Percentiles rank a stretch among this genome's conserved stretches.
Conservation (phyloP, 1,284 basidiomycete species). For the Cutaneotrichosporon spelunceum region DNA sequence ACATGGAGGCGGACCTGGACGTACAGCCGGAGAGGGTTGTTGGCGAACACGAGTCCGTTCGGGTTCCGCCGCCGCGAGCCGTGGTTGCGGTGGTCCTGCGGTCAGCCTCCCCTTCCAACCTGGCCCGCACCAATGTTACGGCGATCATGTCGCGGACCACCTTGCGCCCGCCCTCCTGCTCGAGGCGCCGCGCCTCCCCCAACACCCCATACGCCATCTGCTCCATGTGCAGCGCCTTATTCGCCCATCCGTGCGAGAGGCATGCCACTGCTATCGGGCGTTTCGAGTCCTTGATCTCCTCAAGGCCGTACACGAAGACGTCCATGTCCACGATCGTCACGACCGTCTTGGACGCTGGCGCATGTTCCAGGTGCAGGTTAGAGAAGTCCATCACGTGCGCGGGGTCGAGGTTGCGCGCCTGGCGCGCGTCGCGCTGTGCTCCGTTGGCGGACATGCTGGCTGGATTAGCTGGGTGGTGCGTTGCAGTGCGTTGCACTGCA, state of each 20-base stretch:
- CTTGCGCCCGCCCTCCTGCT: conserved; percentile 13
- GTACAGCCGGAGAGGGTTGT: conserved; percentile 61
- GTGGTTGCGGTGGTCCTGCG: conserved; percentile 74
- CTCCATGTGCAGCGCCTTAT: conserved; percentile 35
- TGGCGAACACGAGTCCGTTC: conserved; percentile 61
- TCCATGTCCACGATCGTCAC: conserved; percentile 39
- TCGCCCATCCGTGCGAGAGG: conserved; percentile 41
- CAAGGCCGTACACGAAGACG: conserved; percentile 41
- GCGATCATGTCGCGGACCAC: conserved; percentile 42
- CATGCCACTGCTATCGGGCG: conserved; percentile 39
- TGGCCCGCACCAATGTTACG: conserved; percentile 43
- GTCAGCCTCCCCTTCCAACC: conserved; percentile 16
- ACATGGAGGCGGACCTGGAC: not conserved
- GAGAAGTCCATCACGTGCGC: conserved; percentile 35
- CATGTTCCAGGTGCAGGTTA: conserved; percentile 29
- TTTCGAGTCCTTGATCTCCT: conserved; percentile 36
- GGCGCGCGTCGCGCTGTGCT: not conserved
- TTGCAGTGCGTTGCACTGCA: not conserved
- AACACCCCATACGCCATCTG: conserved; percentile 40
- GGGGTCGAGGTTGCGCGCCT: conserved; percentile 6
- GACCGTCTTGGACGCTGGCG: conserved; percentile 14
- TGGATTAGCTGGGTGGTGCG: not conserved
- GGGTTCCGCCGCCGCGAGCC: conserved; percentile 60
- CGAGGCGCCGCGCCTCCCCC: conserved; percentile 26
- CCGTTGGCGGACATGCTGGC: not conserved